Percentiles rank a stretch among this genome's conserved stretches.
phyloP scores from a whole-genome alignment of 257 asterid species.

The Mentha longifolia region DNA sequence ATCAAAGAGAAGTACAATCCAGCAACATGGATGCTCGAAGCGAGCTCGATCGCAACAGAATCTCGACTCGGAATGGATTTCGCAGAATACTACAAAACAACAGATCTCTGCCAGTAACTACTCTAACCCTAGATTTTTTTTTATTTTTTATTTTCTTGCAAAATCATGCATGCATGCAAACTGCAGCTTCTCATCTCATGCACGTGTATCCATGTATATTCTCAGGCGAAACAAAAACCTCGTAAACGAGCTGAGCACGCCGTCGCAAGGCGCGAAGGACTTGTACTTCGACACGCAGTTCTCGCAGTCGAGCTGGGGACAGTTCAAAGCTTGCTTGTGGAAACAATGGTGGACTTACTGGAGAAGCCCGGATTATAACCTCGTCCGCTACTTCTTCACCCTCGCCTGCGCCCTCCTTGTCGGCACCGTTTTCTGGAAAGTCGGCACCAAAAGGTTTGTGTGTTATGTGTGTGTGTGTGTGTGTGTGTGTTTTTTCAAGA shows the following conservation, averaged over 20 bases:
- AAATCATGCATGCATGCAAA: neutral
- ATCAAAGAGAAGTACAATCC: slow-evolving; percentile 80
- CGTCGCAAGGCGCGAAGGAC: slow-evolving; percentile 67
- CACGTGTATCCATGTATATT: neutral
- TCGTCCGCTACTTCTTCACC: slow-evolving; percentile 74
- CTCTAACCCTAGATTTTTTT: neutral
- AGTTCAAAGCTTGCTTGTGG: slow-evolving; percentile 71
- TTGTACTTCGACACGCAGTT: slow-evolving; percentile 63
- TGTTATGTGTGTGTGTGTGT: no score
- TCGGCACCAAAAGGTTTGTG: slow-evolving; percentile 62
- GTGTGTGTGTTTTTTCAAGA: no score
- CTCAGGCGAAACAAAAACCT: slow-evolving; percentile 64
- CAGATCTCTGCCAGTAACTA: slow-evolving; percentile 60
- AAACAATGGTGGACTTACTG: slow-evolving; percentile 90
- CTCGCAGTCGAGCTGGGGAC: slow-evolving; percentile 62
- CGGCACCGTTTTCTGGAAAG: slow-evolving; percentile 79
- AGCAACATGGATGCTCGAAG: slow-evolving; percentile 97
- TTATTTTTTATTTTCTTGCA: no score
- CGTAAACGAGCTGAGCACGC: slow-evolving; percentile 61
- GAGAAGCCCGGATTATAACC: slow-evolving; percentile 93
- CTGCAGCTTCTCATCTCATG: neutral
- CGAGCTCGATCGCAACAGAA: slow-evolving; percentile 68
- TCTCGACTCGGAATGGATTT: slow-evolving; percentile 65
- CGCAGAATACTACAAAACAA: slow-evolving; percentile 63
- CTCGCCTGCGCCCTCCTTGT: slow-evolving; percentile 69